Conservation (phyloP, 805 yeast genomes). For the Vanderwaltozyma tropicalis region DNA sequence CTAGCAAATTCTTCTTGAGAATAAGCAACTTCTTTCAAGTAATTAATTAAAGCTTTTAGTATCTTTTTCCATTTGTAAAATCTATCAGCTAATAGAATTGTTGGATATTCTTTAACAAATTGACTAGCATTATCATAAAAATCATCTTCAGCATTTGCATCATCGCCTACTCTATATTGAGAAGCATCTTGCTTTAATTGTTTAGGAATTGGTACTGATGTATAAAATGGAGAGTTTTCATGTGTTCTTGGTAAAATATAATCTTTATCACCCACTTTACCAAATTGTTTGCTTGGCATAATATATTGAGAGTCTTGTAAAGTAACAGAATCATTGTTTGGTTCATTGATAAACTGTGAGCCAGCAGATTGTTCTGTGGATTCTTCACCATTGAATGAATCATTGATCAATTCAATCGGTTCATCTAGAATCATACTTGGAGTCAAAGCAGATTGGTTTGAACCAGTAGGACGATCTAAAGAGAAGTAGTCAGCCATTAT, state of each 20-base stretch:
- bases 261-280: background rate
- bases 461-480: background rate
- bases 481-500: slow-evolving; percentile 3
- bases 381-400: background rate
- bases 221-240: slow-evolving; percentile 24
- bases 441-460: background rate
- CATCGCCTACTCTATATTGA: background rate
- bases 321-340: no score
- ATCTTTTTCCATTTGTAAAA: slow-evolving; percentile 76
- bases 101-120: slow-evolving; percentile 43
- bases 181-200: slow-evolving; percentile 10
- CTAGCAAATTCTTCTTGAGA: slow-evolving; percentile 68
- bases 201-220: slow-evolving; percentile 28
- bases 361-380: no score
- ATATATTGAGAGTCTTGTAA: no score
- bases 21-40: slow-evolving; percentile 63
- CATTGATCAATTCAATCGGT: background rate
- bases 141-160: slow-evolving; percentile 3
- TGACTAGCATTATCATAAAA: slow-evolving; percentile 13
- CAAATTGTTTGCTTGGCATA: no score
- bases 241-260: slow-evolving; percentile 2
- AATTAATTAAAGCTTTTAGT: slow-evolving; percentile 56
- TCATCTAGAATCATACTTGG: slow-evolving; percentile 3
- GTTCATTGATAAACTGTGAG: no score
- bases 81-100: slow-evolving; percentile 68